These are phyloP conservation scores for Astrephomene gubernaculifera DNA, from an alignment of 139 green algal genomes.

Conservation along the genomic window DNA sequence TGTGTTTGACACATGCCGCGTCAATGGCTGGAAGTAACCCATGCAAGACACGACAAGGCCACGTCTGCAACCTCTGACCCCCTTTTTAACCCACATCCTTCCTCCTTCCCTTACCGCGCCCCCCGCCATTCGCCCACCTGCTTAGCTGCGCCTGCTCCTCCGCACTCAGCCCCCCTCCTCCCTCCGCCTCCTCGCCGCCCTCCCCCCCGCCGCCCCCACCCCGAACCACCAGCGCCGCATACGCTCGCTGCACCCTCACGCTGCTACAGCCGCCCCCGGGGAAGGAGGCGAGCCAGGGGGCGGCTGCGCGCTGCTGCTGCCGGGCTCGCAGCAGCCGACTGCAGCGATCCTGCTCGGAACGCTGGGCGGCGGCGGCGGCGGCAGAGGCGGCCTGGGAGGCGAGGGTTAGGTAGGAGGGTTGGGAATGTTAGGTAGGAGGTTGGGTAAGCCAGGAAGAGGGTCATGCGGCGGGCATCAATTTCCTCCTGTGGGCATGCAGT, in stretches of 20 bases:
- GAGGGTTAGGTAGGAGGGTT: neutral
- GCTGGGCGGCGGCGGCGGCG: neutral
- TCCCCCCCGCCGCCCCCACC: neutral
- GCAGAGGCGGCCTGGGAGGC: neutral
- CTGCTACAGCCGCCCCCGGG: too few relatives aligned
- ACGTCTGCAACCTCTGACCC: too few relatives aligned
- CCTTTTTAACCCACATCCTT: too few relatives aligned
- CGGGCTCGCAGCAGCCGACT: neutral
- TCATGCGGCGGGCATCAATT: too few relatives aligned
- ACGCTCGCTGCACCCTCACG: constrained; percentile 26
- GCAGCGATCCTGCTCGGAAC: constrained; percentile 17
- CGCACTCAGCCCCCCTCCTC: neutral
- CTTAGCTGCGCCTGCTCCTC: constrained; percentile 4
- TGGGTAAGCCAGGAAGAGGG: too few relatives aligned
- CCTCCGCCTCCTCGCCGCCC: neutral
- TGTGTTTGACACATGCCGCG: too few relatives aligned
- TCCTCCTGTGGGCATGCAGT: too few relatives aligned
- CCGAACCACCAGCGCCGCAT: constrained; percentile 36
- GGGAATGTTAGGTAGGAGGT: too few relatives aligned
- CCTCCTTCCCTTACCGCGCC: neutral
- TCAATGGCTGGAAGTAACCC: too few relatives aligned
- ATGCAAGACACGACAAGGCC: too few relatives aligned
- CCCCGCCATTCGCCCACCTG: neutral
- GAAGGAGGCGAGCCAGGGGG: neutral
- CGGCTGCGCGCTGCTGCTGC: neutral